These are phyloP conservation scores for Alnus rubra DNA, from an alignment of 306 rosid species.

Conservation along the genomic window DNA sequence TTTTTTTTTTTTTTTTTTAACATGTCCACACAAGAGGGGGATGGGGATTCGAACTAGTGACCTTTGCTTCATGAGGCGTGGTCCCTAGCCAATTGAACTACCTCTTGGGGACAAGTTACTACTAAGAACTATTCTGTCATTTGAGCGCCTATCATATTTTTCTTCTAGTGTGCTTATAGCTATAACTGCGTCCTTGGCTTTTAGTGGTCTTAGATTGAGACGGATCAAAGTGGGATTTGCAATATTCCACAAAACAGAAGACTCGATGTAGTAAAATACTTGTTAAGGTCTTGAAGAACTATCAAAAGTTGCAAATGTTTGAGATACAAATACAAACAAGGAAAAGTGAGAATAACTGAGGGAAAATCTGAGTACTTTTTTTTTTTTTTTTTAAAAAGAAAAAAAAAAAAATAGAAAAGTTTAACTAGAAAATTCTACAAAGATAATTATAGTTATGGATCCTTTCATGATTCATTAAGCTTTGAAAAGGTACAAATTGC, in stretches of 20 bases:
- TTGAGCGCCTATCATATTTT: background rate
- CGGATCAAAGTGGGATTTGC: background rate
- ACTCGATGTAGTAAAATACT: background rate
- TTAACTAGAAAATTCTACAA: background rate
- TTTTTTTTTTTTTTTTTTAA: too few species aligned
- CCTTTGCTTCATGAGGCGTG: too few species aligned
- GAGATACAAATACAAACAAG: background rate
- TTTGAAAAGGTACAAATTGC: background rate
- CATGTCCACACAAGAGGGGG: too few species aligned
- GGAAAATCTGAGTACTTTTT: background rate
- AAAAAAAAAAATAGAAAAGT: background rate
- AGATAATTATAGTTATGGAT: background rate
- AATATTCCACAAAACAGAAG: background rate
- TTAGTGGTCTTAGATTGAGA: background rate
- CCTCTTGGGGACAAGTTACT: background rate
- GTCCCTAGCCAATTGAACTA: too few species aligned
- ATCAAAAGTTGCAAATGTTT: background rate
- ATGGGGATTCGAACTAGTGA: too few species aligned
- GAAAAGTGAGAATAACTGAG: background rate
- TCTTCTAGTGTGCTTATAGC: background rate
- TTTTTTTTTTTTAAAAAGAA: background rate
- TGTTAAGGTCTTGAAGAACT: slow-evolving; percentile 4
- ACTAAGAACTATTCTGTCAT: background rate
- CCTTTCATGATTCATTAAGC: background rate
- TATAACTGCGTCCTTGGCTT: background rate